Percentiles rank a stretch among this genome's conserved stretches.
Conservation (phyloP, 106 monocot species). For the Gastrodia elata region DNA sequence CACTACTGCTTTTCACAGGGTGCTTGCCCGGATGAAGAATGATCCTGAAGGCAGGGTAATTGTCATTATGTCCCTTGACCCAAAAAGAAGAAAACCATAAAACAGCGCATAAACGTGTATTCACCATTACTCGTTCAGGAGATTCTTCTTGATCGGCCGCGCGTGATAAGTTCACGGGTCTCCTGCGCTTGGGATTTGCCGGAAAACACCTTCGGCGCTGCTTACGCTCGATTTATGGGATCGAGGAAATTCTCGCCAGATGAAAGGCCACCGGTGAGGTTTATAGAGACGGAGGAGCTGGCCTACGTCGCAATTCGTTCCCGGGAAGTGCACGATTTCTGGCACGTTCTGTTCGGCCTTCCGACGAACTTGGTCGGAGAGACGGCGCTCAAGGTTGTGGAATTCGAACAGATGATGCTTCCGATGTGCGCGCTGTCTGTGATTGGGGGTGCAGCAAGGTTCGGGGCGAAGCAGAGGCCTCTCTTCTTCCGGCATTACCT, state of each 20-base stretch:
- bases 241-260: conserved; percentile 91
- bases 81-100: not conserved
- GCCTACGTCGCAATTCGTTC: conserved; percentile 81
- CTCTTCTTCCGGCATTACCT: conserved; percentile 69
- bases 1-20: conserved; percentile 65
- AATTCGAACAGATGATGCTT: conserved; percentile 90
- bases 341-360: conserved; percentile 80
- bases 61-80: not conserved
- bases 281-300: conserved; percentile 89
- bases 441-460: conserved; percentile 76
- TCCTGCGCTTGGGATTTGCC: conserved; percentile 82
- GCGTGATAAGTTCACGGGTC: conserved; percentile 55
- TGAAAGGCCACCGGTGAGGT: conserved; percentile 83
- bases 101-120: not conserved
- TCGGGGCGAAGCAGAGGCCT: conserved; percentile 60
- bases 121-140: conserved; percentile 25
- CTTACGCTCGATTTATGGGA: conserved; percentile 92
- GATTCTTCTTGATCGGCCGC: conserved; percentile 59
- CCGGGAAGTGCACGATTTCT: conserved; percentile 93
- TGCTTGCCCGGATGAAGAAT: conserved; percentile 68
- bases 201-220: conserved; percentile 74
- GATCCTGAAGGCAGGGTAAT: conserved; percentile 72
- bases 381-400: conserved; percentile 75
- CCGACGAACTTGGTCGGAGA: conserved; percentile 86
- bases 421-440: conserved; percentile 89